Evolutionary conservation across 441 rosid genomes (phyloP).

Genomic region (Omphalea diandra): DNA sequence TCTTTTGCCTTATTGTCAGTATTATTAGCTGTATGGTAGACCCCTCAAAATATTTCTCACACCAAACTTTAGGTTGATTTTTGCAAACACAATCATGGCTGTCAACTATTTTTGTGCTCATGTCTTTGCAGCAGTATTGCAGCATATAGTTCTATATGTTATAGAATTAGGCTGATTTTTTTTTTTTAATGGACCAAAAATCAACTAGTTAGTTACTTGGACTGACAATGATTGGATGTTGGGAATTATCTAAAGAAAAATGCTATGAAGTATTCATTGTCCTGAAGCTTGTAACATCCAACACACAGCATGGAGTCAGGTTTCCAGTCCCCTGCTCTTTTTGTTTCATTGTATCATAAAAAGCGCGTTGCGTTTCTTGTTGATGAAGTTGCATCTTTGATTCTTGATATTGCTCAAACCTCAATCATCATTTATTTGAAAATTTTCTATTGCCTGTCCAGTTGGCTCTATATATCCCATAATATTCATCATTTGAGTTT

Average conservation of each 20-base stretch:
- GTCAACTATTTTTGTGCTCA: constrained; percentile 15
- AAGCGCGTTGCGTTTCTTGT: too few species aligned
- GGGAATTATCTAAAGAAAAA: too few species aligned
- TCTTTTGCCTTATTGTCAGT: constrained; percentile 8
- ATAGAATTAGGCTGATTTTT: too few species aligned
- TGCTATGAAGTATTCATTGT: constrained; percentile 20
- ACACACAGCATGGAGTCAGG: constrained; percentile 15
- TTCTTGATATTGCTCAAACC: not conserved
- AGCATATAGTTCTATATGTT: too few species aligned
- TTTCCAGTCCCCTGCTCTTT: constrained; percentile 20
- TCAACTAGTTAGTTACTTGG: too few species aligned
- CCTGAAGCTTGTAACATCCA: constrained; percentile 22
- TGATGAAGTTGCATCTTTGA: not conserved
- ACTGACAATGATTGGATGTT: too few species aligned
- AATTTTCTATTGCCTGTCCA: too few species aligned
- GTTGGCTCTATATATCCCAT: too few species aligned
- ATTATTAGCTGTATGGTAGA: constrained; percentile 12
- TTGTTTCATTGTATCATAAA: too few species aligned
- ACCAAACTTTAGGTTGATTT: constrained; percentile 5
- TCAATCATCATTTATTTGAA: too few species aligned
- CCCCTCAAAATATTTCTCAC: not conserved
- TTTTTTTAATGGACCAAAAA: too few species aligned
- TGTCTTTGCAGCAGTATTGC: constrained; percentile 24
- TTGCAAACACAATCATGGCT: constrained; percentile 30
- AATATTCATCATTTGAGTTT: too few species aligned